These are phyloP conservation scores for Schrenkiella parvula DNA, from an alignment of 345 rosid species.

Conservation along the genomic window DNA sequence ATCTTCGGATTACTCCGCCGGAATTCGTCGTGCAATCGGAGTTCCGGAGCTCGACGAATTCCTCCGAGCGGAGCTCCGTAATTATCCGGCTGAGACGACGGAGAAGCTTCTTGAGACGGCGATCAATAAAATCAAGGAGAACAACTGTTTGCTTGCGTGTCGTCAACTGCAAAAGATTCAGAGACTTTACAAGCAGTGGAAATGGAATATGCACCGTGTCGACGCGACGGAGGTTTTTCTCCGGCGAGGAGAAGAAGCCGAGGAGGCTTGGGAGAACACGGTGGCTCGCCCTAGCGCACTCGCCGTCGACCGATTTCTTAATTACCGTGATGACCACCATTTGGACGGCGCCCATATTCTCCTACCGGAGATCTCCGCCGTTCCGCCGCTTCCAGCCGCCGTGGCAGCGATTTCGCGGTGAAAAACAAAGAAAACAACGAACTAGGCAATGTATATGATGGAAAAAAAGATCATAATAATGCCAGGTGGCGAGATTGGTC, in stretches of 20 bases:
- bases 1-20: conserved; percentile 43
- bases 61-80: conserved; percentile 35
- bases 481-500: conserved; percentile 32
- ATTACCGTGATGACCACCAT: conserved; percentile 27
- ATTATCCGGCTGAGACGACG: conserved; percentile 22
- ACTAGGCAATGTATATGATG: neutral
- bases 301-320: conserved; percentile 50
- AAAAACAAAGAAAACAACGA: conserved; percentile 25
- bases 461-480: neutral
- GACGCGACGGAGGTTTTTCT: conserved; percentile 75
- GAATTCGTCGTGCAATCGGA: conserved; percentile 78
- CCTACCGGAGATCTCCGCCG: conserved; percentile 28
- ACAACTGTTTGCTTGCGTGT: conserved; percentile 47
- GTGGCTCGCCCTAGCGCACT: conserved; percentile 55
- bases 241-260: conserved; percentile 48
- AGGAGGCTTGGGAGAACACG: conserved; percentile 59
- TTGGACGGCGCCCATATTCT: conserved; percentile 25
- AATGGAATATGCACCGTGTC: conserved; percentile 64
- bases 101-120: conserved; percentile 43
- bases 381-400: conserved; percentile 37
- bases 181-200: conserved; percentile 47
- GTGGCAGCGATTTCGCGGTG: conserved; percentile 53
- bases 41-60: conserved; percentile 68
- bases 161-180: conserved; percentile 60
- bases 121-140: conserved; percentile 55